Conservation (phyloP, 1,284 basidiomycete genomes). For the Meira miltonrushii region DNA sequence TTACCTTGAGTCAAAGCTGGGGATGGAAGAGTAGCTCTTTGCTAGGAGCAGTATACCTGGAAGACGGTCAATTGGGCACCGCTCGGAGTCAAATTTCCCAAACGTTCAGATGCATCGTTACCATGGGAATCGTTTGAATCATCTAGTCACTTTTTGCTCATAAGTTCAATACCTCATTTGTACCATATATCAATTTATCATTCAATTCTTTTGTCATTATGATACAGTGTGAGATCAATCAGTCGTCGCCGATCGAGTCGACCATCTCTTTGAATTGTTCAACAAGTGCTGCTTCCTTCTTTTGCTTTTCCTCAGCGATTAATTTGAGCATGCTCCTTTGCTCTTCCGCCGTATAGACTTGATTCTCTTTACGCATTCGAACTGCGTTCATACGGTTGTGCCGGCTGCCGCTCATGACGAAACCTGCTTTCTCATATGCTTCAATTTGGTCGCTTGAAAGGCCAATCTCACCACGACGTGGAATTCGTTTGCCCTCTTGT, state of each 20-base stretch:
- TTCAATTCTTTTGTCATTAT: no score
- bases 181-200: no score
- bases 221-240: no score
- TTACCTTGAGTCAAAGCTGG: slow-evolving; percentile 62
- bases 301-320: slow-evolving; percentile 84
- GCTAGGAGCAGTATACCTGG: slow-evolving; percentile 43
- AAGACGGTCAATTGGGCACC: not conserved
- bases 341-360: slow-evolving; percentile 90
- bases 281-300: slow-evolving; percentile 67
- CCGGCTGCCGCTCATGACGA: slow-evolving; percentile 93
- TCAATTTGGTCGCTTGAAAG: slow-evolving; percentile 80
- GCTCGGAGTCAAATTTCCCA: slow-evolving; percentile 18
- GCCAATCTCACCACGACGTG: slow-evolving; percentile 96
- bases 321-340: slow-evolving; percentile 86
- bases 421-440: slow-evolving; percentile 79
- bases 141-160: no score
- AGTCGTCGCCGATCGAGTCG: not conserved
- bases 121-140: slow-evolving; percentile 25
- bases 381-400: slow-evolving; percentile 84
- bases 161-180: no score
- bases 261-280: slow-evolving; percentile 12
- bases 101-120: slow-evolving; percentile 33
- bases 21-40: slow-evolving; percentile 57
- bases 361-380: slow-evolving; percentile 95
- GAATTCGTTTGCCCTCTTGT: slow-evolving; percentile 83